Percentiles rank a stretch among this genome's conserved stretches.
Evolutionary conservation across 2,329 filamentous ascomycete genomes (phyloP).

Genomic region (Fusarium sulawesiense): DNA sequence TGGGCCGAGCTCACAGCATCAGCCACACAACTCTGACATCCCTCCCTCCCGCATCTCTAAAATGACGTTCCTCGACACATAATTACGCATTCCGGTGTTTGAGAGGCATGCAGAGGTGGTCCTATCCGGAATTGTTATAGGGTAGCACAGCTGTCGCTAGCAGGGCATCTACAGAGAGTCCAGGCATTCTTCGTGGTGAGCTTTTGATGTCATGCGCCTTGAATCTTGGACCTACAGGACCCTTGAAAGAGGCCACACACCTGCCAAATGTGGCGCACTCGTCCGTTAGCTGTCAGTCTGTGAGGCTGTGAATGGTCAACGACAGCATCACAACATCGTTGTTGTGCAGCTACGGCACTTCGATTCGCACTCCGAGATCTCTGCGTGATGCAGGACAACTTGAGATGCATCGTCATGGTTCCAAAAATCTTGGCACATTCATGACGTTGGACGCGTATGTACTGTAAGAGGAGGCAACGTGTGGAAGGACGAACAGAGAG

Average conservation of each 20-base stretch:
- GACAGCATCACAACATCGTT: slow-evolving; percentile 12
- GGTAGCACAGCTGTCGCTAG: slow-evolving; percentile 15
- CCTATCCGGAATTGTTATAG: slow-evolving; percentile 15
- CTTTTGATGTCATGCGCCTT: slow-evolving; percentile 34
- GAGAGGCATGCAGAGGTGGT: slow-evolving; percentile 15
- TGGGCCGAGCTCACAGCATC: slow-evolving; percentile 24
- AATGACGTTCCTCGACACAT: slow-evolving; percentile 42
- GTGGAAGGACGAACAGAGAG: slow-evolving; percentile 4
- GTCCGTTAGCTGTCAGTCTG: slow-evolving; percentile 31
- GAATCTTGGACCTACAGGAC: slow-evolving; percentile 21
- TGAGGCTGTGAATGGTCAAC: slow-evolving; percentile 29
- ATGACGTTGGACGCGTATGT: slow-evolving; percentile 25
- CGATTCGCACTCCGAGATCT: slow-evolving; percentile 10
- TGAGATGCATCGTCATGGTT: slow-evolving; percentile 19
- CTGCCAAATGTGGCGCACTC: slow-evolving; percentile 13
- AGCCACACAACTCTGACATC: slow-evolving; percentile 29
- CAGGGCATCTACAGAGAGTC: slow-evolving; percentile 24
- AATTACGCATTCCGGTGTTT: slow-evolving; percentile 37
- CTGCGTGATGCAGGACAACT: slow-evolving; percentile 13
- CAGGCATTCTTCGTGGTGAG: slow-evolving; percentile 1
- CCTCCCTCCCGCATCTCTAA: slow-evolving; percentile 21
- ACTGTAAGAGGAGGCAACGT: not conserved
- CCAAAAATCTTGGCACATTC: not conserved
- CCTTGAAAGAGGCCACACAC: slow-evolving; percentile 24
- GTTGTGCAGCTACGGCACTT: slow-evolving; percentile 5